Evolutionary conservation across 345 rosid genomes (phyloP).

Genomic region (Pistacia integerrima): DNA sequence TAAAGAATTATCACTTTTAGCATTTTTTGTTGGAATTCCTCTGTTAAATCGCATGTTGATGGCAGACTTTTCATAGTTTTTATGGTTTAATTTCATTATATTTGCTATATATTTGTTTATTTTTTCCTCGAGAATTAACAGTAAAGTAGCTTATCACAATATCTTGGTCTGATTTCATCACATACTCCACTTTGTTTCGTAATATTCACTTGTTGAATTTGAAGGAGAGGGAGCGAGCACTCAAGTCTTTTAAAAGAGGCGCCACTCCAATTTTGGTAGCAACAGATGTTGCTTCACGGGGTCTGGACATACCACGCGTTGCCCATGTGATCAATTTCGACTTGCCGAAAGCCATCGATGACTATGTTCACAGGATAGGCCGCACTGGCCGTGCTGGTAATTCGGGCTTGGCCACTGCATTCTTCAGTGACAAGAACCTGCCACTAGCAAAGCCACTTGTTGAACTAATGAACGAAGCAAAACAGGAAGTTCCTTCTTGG

Average conservation of each 20-base stretch:
- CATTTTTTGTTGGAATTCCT: not conserved
- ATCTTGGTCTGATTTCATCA: not conserved
- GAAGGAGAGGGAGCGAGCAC: slow-evolving; percentile 56
- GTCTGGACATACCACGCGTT: slow-evolving; percentile 53
- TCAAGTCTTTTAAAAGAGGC: slow-evolving; percentile 48
- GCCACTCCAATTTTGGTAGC: slow-evolving; percentile 56
- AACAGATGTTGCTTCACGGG: slow-evolving; percentile 62
- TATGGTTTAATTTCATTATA: not conserved
- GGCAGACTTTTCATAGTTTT: no score
- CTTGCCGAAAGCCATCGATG: slow-evolving; percentile 47
- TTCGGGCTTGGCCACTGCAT: slow-evolving; percentile 53
- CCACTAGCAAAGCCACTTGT: slow-evolving; percentile 42
- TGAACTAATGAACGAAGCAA: slow-evolving; percentile 48
- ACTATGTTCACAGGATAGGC: slow-evolving; percentile 63
- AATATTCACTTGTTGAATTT: slow-evolving; percentile 15
- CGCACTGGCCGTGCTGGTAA: slow-evolving; percentile 62
- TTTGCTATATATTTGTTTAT: not conserved
- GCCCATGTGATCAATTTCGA: slow-evolving; percentile 61
- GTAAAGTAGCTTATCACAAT: not conserved
- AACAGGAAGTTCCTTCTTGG: slow-evolving; percentile 53
- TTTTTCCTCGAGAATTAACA: not conserved
- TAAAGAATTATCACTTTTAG: not conserved
- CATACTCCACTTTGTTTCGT: no score
- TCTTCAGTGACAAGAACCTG: slow-evolving; percentile 46
- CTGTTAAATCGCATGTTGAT: not conserved